Evolutionary conservation across 257 asterid genomes (phyloP).

Genomic region (Gentiana macrophylla): DNA sequence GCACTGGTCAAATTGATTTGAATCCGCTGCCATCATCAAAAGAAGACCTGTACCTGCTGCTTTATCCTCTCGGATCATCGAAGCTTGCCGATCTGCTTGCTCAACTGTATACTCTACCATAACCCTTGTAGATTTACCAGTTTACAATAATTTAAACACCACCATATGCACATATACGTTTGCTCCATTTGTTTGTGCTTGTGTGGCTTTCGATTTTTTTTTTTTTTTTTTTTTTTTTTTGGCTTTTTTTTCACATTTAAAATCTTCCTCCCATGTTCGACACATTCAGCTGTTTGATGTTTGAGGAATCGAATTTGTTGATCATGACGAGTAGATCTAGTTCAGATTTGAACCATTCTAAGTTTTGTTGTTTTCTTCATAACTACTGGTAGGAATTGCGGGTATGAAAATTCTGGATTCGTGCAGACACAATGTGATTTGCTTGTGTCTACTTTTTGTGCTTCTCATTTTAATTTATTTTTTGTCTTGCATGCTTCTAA

Average conservation of each 20-base stretch:
- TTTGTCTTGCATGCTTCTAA: too few relatives aligned
- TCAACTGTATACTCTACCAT: constrained; percentile 1
- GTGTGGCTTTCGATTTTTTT: not conserved
- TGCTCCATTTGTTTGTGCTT: not conserved
- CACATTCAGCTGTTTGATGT: not conserved
- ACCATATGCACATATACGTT: not conserved
- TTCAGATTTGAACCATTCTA: too few relatives aligned
- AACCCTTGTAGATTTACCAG: not conserved
- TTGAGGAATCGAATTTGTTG: too few relatives aligned
- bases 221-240: not conserved
- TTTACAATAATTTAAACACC: not conserved
- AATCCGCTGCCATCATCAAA: not conserved
- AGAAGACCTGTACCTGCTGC: not conserved
- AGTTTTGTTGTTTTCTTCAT: too few relatives aligned
- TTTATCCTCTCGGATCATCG: not conserved
- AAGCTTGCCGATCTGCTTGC: constrained; percentile 3
- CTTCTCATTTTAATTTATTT: too few relatives aligned
- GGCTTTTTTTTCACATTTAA: not conserved
- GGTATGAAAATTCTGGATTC: too few relatives aligned
- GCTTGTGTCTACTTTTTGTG: too few relatives aligned
- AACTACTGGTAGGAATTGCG: too few relatives aligned
- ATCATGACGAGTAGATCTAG: too few relatives aligned
- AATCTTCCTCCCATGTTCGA: not conserved
- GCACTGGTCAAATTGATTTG: not conserved
- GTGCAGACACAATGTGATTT: too few relatives aligned